Evolutionary conservation across 768 basidiomycete species (phyloP), one percentile per base, ranked within the genome.

Genomic region (Scleroderma bovista): DNA sequence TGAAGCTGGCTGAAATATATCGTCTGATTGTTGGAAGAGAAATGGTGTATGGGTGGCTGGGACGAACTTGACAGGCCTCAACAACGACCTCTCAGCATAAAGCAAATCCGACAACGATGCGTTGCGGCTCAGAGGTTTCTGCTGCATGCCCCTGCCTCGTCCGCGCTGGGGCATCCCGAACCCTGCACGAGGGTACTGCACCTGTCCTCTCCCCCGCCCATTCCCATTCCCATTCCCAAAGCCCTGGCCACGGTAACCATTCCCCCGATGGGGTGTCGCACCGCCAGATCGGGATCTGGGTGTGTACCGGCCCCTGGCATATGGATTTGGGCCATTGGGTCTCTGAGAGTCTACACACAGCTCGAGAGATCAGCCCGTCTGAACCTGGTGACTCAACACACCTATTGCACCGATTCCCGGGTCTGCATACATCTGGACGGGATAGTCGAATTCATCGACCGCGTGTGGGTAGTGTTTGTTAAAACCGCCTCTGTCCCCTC

Each of bases 21-120:
- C 86, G 37, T 86, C 83, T 40, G 84, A 75, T 10, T 72, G 45
- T 32, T 65, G 54, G 79, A 91, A 68, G 71, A 75, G 48, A 59
- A 75, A 64, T 47, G 76, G 68, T 2, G 76, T 79, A 38, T 74
- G 46, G 11, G 74, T 70, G 0, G 84, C 80, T 16, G 72, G 80
- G 12, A 91, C 86, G 55, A 92, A 91, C 12, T 68, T 67, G 55
- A 92, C 69, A 0, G 88, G 88, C n/a, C 72, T 71, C 16, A 90
- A 70, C 0, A 81, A 69, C 2, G 85, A 86, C 24, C 88, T 69
- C 34, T 80, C 77, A 22, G 75, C 66, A 51, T 77, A 73, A 8
- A 86, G 68, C 38, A 83, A 58, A 20, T 70, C 73, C 1, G 84
- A 85, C 16, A 85, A 17, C 4, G 82, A 70, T 2, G 75, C 74